Percentiles rank a stretch among this genome's conserved stretches.
These are phyloP conservation scores for Tylopilus orsonianus DNA, from an alignment of 1,284 basidiomycete species.

Conservation along the genomic window DNA sequence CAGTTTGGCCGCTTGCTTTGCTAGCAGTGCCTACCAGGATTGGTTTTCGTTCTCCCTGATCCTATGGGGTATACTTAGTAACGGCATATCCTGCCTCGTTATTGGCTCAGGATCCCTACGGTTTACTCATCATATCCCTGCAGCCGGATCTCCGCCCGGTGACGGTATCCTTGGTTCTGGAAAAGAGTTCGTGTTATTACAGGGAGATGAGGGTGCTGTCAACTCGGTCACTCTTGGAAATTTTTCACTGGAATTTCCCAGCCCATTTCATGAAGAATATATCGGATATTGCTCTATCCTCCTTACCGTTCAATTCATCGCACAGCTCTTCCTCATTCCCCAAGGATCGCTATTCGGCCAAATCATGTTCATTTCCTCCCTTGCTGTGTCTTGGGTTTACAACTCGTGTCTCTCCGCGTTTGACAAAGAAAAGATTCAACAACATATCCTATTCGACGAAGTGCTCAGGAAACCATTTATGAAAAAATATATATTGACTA, in stretches of 20 bases:
- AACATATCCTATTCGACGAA: constrained; percentile 17
- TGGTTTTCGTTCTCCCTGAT: constrained; percentile 30
- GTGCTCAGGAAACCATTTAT: constrained; percentile 12
- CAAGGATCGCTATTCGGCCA: constrained; percentile 29
- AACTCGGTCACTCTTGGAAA: constrained; percentile 25
- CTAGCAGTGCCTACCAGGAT: constrained; percentile 22
- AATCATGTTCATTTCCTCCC: constrained; percentile 27
- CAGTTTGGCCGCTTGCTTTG: constrained; percentile 20
- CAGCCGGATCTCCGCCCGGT: constrained; percentile 19
- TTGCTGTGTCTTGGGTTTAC: constrained; percentile 28
- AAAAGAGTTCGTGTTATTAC: constrained; percentile 15
- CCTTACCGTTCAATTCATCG: constrained; percentile 26
- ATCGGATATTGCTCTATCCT: constrained; percentile 23
- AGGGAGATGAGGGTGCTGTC: constrained; percentile 25
- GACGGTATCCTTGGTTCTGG: constrained; percentile 22
- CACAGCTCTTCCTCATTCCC: constrained; percentile 21
- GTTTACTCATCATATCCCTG: constrained; percentile 21
- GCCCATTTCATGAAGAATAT: constrained; percentile 9
- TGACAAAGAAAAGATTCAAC: constrained; percentile 27
- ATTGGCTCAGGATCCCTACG: constrained; percentile 24
- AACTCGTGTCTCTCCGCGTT: constrained; percentile 26
- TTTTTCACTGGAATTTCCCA: constrained; percentile 22
- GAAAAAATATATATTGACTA: constrained; percentile 20
- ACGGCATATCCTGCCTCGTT: constrained; percentile 26
- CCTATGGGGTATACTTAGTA: constrained; percentile 28